Evolutionary conservation across 768 basidiomycete species (phyloP), one percentile per base, ranked within the genome.

Genomic region (Pleurotus giganteus): DNA sequence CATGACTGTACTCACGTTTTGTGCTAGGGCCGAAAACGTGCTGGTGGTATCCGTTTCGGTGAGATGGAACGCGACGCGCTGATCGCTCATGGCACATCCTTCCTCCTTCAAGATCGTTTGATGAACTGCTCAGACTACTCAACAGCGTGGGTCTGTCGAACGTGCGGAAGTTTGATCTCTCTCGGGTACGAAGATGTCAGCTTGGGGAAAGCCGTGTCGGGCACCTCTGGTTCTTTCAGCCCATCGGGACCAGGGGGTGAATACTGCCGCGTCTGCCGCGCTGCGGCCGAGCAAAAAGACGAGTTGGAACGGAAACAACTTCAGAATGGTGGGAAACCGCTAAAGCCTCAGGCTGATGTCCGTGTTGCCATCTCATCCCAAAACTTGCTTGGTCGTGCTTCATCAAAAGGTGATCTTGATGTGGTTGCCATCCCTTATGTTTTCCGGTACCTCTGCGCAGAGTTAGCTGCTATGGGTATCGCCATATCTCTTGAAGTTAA

Each of bases 101-200:
- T 97, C 86, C 80, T 99, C 36, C 83, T 99, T 21, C 97, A 99
- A 77, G 97, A 99, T 73, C 82, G 97, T 55, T 74, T 99, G 66
- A 98, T 99, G 97, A 99, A 99, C 73, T 99, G 97, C 68, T 98
- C 96, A 24, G 97, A 99, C 72, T 99, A 98, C 71, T 98, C 97
- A 24, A 98, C 94, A 0, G 92, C 97, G 3, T 99, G 97, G 97
- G 95, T 98, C 9, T 99, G 97, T 71, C 83, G 97, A 51, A 89
- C 87, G 2, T 99, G 97, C 66, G 97, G 97, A 15, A 94, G 91
- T 66, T 79, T 99, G 52, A 91, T 98, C 62, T 94, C 95, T 7
- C 79, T 99, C 51, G 97, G 97, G 21, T 98, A 96, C 70, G 95
- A 98, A 58, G 92, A 97, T 66, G 77, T 87, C 65, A 82, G 76